A percentile compares a stretch with the other conserved stretches of the same genome.
Evolutionary conservation across 169 alveolate species (phyloP).

Genomic region (Pseudocohnilembus persalinus): DNA sequence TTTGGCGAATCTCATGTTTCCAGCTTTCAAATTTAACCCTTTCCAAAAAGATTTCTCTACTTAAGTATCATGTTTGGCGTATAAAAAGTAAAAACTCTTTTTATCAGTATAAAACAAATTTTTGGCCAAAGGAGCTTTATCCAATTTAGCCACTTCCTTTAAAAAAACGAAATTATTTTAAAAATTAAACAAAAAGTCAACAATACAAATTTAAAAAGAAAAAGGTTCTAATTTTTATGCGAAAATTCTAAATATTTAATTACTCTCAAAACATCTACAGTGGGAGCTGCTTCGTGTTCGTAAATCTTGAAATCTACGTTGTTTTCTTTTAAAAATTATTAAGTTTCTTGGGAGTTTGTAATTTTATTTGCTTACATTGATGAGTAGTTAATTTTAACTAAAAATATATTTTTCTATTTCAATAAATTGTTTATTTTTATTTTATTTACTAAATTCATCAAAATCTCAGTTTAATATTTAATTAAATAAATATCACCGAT

Average conservation of each 20-base stretch:
- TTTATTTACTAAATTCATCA: too few species aligned
- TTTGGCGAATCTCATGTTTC: slow-evolving; percentile 72
- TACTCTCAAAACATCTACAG: not conserved
- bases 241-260: too few species aligned
- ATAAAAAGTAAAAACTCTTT: slow-evolving; percentile 62
- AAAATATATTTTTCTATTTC: too few species aligned
- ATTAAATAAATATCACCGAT: too few species aligned
- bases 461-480: too few species aligned
- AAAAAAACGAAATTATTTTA: not conserved
- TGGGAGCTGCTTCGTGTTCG: not conserved
- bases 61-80: slow-evolving; percentile 73
- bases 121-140: slow-evolving; percentile 48
- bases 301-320: not conserved
- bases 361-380: not conserved
- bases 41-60: slow-evolving; percentile 69
- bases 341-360: not conserved
- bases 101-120: slow-evolving; percentile 73
- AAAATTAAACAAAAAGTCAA: too few species aligned
- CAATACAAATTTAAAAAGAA: too few species aligned
- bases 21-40: slow-evolving; percentile 62
- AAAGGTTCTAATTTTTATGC: too few species aligned
- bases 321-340: not conserved
- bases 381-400: too few species aligned
- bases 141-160: slow-evolving; percentile 25
- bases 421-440: too few species aligned